Conservation (phyloP, 805 yeast species). For the Starmerella apis region DNA sequence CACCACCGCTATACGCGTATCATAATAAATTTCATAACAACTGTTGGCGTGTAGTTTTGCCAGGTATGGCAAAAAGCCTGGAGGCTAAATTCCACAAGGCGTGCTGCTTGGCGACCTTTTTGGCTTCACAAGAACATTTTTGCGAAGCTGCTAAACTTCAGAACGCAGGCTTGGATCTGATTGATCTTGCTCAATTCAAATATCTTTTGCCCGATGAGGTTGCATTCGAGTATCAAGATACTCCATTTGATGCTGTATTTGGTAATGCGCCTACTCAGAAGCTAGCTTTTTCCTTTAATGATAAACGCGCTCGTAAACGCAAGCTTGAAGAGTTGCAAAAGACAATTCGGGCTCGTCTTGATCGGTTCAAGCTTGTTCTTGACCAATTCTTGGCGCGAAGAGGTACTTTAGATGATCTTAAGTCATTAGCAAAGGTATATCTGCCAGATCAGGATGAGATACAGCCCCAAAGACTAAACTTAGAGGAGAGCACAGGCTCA, state of each 20-base stretch:
- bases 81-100: constrained; percentile 11
- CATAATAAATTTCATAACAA: background rate
- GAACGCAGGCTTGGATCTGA: constrained; percentile 31
- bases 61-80: background rate
- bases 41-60: background rate
- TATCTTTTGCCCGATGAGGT: constrained; percentile 59
- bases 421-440: background rate
- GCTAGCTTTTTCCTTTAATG: constrained; percentile 66
- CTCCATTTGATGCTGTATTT: constrained; percentile 36
- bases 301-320: constrained; percentile 42
- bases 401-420: constrained; percentile 8
- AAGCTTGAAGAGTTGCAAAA: constrained; percentile 7
- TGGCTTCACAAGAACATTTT: constrained; percentile 13
- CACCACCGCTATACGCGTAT: background rate
- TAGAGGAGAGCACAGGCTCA: background rate
- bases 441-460: constrained; percentile 2
- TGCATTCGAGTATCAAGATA: constrained; percentile 66
- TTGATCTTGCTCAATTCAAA: constrained; percentile 56
- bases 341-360: constrained; percentile 16
- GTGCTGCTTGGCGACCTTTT: constrained; percentile 20
- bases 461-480: background rate
- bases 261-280: constrained; percentile 39
- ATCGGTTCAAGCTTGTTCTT: constrained; percentile 16
- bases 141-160: constrained; percentile 21
- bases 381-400: constrained; percentile 11